Conservation (phyloP, 2,329 filamentous ascomycete species). For the Aspergillus fischeri region DNA sequence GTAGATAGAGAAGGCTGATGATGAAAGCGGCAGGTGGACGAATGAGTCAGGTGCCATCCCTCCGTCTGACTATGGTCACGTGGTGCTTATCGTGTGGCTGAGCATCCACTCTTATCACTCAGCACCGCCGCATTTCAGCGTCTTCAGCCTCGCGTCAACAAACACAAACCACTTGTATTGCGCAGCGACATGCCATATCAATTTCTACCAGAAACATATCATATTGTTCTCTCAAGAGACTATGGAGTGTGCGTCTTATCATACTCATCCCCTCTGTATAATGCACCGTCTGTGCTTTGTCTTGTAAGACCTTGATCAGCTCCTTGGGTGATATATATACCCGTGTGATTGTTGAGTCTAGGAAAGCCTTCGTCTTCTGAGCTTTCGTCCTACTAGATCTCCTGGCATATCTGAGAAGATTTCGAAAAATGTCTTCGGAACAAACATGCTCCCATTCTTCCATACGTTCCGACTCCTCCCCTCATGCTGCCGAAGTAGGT, state of each 20-base stretch:
- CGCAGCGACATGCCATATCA: neutral
- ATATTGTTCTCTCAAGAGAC: too few relatives aligned
- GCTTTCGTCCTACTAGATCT: too few relatives aligned
- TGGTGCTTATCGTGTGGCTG: neutral
- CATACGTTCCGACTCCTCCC: conserved; percentile 19
- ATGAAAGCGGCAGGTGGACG: neutral
- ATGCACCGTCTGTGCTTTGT: too few relatives aligned
- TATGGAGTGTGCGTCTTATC: too few relatives aligned
- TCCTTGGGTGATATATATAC: too few relatives aligned
- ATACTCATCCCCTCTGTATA: too few relatives aligned
- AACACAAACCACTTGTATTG: neutral
- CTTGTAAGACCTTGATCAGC: too few relatives aligned
- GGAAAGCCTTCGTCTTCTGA: too few relatives aligned
- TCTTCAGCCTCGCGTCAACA: neutral
- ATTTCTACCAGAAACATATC: too few relatives aligned
- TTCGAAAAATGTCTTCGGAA: neutral
- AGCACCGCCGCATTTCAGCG: neutral
- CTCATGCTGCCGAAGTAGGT: conserved; percentile 31
- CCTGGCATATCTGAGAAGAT: too few relatives aligned
- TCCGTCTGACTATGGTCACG: neutral
- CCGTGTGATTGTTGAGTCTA: too few relatives aligned
- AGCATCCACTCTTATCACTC: neutral
- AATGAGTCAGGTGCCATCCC: too few relatives aligned
- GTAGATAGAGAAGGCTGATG: neutral
- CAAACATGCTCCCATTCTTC: conserved; percentile 4